These are phyloP conservation scores for Triticum monococcum DNA, from an alignment of 176 grass and related monocot genomes.

Conservation along the genomic window DNA sequence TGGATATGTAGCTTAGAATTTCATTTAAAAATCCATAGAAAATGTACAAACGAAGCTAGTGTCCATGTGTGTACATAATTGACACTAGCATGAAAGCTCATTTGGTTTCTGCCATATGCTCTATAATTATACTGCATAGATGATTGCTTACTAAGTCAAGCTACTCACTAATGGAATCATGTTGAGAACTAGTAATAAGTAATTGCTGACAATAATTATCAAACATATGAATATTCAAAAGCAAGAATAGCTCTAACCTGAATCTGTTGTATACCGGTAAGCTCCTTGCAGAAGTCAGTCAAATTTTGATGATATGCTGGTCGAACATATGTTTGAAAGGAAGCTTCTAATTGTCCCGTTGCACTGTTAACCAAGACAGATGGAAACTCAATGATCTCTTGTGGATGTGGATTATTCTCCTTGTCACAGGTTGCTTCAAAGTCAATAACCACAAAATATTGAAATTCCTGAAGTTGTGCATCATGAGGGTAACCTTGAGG, in stretches of 20 bases:
- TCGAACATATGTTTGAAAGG: slow-evolving; percentile 94
- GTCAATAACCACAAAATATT: slow-evolving; percentile 99
- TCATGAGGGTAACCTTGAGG: slow-evolving; percentile 63
- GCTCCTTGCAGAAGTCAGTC: slow-evolving; percentile 97
- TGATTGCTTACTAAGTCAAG: not conserved
- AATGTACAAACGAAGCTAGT: not conserved
- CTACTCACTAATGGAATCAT: slow-evolving; percentile 5
- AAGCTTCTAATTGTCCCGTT: slow-evolving; percentile 91
- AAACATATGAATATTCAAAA: slow-evolving; percentile 10
- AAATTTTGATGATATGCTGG: slow-evolving; percentile 80
- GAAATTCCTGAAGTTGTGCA: slow-evolving; percentile 82
- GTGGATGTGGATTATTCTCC: slow-evolving; percentile 79
- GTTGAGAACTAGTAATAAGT: not conserved
- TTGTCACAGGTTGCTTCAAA: slow-evolving; percentile 99
- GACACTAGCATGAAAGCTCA: not conserved
- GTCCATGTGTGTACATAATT: not conserved
- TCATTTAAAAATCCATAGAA: not conserved
- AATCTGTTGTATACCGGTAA: slow-evolving; percentile 97
- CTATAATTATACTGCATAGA: not conserved
- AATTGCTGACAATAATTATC: not conserved
- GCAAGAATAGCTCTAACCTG: slow-evolving; percentile 55
- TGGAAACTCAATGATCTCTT: slow-evolving; percentile 99
- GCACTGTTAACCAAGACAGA: slow-evolving; percentile 97
- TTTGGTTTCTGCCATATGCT: not conserved
- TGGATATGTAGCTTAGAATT: not conserved